Conservation (phyloP, 768 basidiomycete genomes). For the Termitomyces sp. region DNA sequence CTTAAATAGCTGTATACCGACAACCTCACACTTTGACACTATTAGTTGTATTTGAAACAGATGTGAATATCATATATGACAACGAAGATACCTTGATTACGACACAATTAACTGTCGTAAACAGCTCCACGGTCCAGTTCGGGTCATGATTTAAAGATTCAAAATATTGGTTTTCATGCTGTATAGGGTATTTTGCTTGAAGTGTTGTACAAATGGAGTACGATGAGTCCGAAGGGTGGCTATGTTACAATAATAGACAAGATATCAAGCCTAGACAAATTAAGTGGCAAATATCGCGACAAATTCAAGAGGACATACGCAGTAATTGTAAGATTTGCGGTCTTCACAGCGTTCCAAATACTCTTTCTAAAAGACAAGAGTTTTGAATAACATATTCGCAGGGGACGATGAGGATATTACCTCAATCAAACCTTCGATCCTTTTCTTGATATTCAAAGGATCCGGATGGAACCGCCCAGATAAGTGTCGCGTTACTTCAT, state of each 20-base stretch:
- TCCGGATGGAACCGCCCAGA: conserved; percentile 82
- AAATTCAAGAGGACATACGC: conserved; percentile 30
- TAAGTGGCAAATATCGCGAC: background rate
- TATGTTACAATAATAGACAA: conserved; percentile 9
- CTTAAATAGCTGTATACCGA: background rate
- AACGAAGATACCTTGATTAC: background rate
- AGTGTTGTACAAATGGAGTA: conserved; percentile 9
- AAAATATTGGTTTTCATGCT: background rate
- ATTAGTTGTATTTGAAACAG: background rate
- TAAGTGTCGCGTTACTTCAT: conserved; percentile 87
- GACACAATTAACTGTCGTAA: background rate
- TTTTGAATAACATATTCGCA: background rate
- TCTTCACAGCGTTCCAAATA: conserved; percentile 90
- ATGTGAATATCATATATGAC: background rate
- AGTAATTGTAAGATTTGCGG: conserved; percentile 83
- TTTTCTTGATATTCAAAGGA: conserved; percentile 84
- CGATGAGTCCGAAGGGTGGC: background rate
- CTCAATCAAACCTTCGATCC: conserved; percentile 91
- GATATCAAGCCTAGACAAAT: conserved; percentile 14
- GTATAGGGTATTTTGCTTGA: background rate
- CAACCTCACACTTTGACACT: background rate
- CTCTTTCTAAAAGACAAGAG: conserved; percentile 57
- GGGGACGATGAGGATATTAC: conserved; percentile 34
- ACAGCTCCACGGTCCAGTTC: background rate
- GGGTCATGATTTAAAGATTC: background rate